Base-by-base conservation (phyloP, 371 early-diverging fungal species). In the Mucor sp. region DNA sequence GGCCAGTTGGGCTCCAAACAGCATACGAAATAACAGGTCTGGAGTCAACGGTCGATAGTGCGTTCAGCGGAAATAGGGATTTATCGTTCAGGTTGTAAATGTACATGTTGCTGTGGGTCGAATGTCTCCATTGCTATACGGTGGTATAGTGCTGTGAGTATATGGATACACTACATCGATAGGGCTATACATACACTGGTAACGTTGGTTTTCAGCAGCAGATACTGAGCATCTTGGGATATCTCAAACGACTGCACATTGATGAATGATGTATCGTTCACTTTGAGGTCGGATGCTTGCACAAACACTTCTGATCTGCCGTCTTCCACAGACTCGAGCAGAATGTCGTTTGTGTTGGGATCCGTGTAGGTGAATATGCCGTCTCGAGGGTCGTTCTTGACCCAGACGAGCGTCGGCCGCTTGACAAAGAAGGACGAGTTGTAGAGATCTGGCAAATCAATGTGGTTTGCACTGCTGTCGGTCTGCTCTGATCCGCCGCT, bases 1-100 rank as follows among this genome's bases (percentile, higher is more conserved):
- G 93, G 4, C 94, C 96, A 1, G 71, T 79, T 1, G 96, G 93
- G 66, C 92, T 89, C 93, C 93, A 97, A 47, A 77, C 75, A 5
- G 92, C 94, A 71, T 87, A 90, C 43, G 76, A 80, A 17, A 85
- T 88, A 64, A 65, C 72, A 69, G 79, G 85, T 19, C 44, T 58
- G n/a, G 53, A 65, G 12, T 71, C 67, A 5, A 76, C 53, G 6
- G 81, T 74, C 25, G 81, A 74, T 1, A 79, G 62, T 0, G 79
- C 68, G 6, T 90, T 81, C 41, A 97, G 80, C 4, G 94, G 90
- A 0, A 66, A 66, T 21, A 91, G 67, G 9, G 74, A 72, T 58
- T 85, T 83, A 25, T 79, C 81, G 15, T 76, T 78, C 15, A 89
- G 79, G 68, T 87, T 87, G 75, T 89, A 96, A 48, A 97, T 71